A percentile compares a stretch with the other conserved stretches of the same genome.
phyloP scores from a whole-genome alignment of 495 filamentous ascomycete genomes.

The Xylaria bambusicola region DNA sequence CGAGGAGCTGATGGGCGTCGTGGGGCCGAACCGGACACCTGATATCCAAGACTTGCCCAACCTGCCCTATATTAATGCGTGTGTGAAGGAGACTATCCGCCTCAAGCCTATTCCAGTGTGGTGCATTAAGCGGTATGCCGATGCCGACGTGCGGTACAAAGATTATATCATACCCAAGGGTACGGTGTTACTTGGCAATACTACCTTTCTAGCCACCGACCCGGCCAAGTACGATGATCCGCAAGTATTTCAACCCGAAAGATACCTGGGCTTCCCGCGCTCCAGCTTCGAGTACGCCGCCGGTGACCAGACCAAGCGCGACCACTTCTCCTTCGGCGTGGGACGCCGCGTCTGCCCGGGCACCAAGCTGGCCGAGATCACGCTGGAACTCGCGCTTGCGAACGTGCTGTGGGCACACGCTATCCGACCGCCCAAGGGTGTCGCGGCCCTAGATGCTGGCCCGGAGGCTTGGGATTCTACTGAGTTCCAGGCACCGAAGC shows the following conservation, averaged over 20 bases:
- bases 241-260: slow-evolving; percentile 21
- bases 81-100: slow-evolving; percentile 52
- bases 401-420: background rate
- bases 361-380: slow-evolving; percentile 23
- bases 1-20: slow-evolving; percentile 44
- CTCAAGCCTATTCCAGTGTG: slow-evolving; percentile 51
- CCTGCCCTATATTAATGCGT: slow-evolving; percentile 46
- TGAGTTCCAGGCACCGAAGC: background rate
- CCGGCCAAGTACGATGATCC: slow-evolving; percentile 17
- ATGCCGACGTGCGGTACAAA: slow-evolving; percentile 44
- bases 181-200: slow-evolving; percentile 27
- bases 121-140: slow-evolving; percentile 47
- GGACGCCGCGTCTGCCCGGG: slow-evolving; percentile 41
- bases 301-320: slow-evolving; percentile 21
- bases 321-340: slow-evolving; percentile 35
- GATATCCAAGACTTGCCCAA: slow-evolving; percentile 29
- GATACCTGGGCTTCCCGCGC: slow-evolving; percentile 20
- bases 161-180: slow-evolving; percentile 37
- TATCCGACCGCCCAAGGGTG: background rate
- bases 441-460: background rate
- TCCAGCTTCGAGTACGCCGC: slow-evolving; percentile 26
- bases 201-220: slow-evolving; percentile 17
- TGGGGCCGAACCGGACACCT: slow-evolving; percentile 46
- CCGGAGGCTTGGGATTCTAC: background rate
- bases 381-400: background rate